These are phyloP conservation scores for Lactifluus subvellereus DNA, from an alignment of 768 basidiomycete species.

Conservation along the genomic window DNA sequence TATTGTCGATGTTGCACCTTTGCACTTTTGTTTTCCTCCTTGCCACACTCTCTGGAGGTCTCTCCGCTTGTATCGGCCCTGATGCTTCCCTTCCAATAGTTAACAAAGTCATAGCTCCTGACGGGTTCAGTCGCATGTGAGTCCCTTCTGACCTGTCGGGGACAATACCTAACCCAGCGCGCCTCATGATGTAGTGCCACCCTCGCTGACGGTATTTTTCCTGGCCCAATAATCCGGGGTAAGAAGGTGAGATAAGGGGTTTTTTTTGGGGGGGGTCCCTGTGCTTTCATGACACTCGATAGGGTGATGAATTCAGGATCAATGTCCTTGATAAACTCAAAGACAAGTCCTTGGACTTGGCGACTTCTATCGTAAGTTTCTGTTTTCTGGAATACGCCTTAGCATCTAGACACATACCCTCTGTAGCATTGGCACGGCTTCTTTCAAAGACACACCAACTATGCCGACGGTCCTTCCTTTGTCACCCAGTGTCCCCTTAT, in stretches of 20 bases:
- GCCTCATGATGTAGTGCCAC: background rate
- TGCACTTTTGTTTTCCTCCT: background rate
- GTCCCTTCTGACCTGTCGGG: background rate
- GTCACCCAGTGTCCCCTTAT: slow-evolving; percentile 41
- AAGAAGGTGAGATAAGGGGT: background rate
- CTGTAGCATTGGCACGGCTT: slow-evolving; percentile 26
- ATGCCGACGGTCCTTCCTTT: slow-evolving; percentile 25
- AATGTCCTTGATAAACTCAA: background rate
- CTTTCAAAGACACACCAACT: slow-evolving; percentile 22
- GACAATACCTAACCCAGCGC: background rate
- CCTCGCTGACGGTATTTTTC: background rate
- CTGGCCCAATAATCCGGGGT: slow-evolving; percentile 1
- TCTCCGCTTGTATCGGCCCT: slow-evolving; percentile 4
- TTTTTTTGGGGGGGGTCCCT: too few relatives aligned
- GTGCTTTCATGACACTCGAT: background rate
- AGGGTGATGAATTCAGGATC: background rate
- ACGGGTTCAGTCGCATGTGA: slow-evolving; percentile 25
- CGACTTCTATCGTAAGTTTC: slow-evolving; percentile 1
- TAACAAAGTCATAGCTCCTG: slow-evolving; percentile 23
- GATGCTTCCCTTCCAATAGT: background rate
- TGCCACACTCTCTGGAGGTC: background rate
- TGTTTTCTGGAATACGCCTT: background rate
- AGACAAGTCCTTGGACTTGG: slow-evolving; percentile 1
- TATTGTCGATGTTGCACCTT: background rate
- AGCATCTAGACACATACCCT: too few relatives aligned